Evolutionary conservation across 352 stramenopile species (phyloP).

Genomic region (Phytophthora meadii): DNA sequence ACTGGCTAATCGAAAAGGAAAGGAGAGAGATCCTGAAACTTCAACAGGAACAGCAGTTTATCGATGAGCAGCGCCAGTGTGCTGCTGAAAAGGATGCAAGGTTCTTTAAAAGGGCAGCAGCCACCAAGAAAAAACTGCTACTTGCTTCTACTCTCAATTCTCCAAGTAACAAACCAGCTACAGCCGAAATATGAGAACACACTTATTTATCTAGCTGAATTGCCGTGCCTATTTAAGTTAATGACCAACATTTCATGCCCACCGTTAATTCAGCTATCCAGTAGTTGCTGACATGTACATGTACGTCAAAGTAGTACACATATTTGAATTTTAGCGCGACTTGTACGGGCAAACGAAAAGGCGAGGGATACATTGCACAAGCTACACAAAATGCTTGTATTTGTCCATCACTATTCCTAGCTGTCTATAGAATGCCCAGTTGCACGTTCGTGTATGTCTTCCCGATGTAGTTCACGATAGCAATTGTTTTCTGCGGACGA

Average conservation of each 20-base stretch:
- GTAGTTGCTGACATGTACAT: no score
- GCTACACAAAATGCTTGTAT: background rate
- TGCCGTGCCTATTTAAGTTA: no score
- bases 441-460: constrained; percentile 78
- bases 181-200: constrained; percentile 34
- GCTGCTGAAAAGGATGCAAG: constrained; percentile 77
- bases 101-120: constrained; percentile 78
- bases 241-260: no score
- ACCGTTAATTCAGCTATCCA: no score
- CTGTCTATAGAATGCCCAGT: constrained; percentile 48
- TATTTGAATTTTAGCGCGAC: no score
- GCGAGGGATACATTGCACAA: no score
- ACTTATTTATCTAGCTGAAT: no score
- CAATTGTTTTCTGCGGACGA: constrained; percentile 73
- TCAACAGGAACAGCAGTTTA: constrained; percentile 76
- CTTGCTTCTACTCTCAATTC: constrained; percentile 7
- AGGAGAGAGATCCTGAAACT: constrained; percentile 82
- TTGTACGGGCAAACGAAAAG: no score
- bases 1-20: constrained; percentile 92
- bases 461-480: constrained; percentile 60
- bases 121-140: constrained; percentile 73
- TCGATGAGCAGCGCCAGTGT: constrained; percentile 73
- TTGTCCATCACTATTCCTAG: constrained; percentile 24
- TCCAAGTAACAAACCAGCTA: constrained; percentile 34
- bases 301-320: no score